Evolutionary conservation across 371 early-diverging fungal genomes (phyloP).

Genomic region (Dinochytrium kinnereticum): DNA sequence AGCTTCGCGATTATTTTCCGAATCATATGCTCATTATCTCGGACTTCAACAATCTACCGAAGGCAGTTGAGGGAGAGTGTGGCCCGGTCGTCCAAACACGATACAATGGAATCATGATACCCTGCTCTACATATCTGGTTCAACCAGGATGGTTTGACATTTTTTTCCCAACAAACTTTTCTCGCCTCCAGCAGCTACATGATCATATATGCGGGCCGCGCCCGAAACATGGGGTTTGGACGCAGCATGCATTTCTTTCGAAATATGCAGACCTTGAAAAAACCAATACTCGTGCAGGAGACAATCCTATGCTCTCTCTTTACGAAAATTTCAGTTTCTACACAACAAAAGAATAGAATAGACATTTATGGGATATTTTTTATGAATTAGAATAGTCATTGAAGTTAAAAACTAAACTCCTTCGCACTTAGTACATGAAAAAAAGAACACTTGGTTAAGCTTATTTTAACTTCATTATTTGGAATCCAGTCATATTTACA

Average conservation of each 20-base stretch:
- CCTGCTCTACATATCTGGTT: conserved; percentile 92
- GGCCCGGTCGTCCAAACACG: conserved; percentile 96
- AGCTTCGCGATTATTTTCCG: conserved; percentile 80
- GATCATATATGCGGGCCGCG: conserved; percentile 47
- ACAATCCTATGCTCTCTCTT: conserved; percentile 92
- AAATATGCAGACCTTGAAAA: conserved; percentile 76
- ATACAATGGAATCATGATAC: conserved; percentile 86
- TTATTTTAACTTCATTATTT: too few species aligned
- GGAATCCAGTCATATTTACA: too few species aligned
- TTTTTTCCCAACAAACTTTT: conserved; percentile 97
- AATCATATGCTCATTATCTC: conserved; percentile 85
- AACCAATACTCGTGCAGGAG: conserved; percentile 83
- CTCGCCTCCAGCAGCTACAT: conserved; percentile 80
- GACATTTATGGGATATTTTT: background rate
- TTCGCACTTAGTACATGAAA: too few species aligned
- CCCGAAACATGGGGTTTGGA: conserved; percentile 65
- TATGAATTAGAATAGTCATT: background rate
- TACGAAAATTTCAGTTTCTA: conserved; percentile 88
- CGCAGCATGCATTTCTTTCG: conserved; percentile 80
- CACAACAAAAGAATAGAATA: background rate
- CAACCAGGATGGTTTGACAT: conserved; percentile 98
- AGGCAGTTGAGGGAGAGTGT: conserved; percentile 78
- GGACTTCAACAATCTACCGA: conserved; percentile 85
- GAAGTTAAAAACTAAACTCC: background rate
- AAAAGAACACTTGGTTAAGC: background rate